A percentile compares a stretch with the other conserved stretches of the same genome.
These are phyloP conservation scores for Candida fluviatilis DNA, from an alignment of 805 yeast species.

Conservation along the genomic window DNA sequence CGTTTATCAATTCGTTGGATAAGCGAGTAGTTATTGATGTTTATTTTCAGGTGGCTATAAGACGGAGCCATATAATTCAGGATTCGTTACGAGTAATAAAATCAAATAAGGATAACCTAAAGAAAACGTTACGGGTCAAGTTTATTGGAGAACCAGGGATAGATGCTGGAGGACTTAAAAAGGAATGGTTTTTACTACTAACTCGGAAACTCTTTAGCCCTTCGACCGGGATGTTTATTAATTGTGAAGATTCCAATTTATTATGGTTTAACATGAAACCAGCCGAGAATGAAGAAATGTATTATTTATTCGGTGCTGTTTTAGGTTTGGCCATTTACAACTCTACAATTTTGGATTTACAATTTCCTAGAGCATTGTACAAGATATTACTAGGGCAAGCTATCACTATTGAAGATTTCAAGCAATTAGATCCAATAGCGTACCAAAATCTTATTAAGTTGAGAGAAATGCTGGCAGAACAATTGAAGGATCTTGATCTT, in stretches of 20 bases:
- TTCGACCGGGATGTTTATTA: conserved; percentile 58
- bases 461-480: conserved; percentile 21
- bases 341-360: conserved; percentile 78
- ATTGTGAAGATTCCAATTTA: conserved; percentile 62
- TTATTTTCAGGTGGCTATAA: conserved; percentile 61
- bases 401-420: conserved; percentile 59
- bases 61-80: conserved; percentile 61
- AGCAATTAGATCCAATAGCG: conserved; percentile 64
- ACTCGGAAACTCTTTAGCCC: conserved; percentile 69
- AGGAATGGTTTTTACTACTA: conserved; percentile 87
- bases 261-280: conserved; percentile 70
- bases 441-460: conserved; percentile 35
- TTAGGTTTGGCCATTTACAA: conserved; percentile 89
- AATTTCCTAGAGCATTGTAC: conserved; percentile 72
- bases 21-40: conserved; percentile 60
- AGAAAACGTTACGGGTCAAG: conserved; percentile 72
- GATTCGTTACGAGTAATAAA: conserved; percentile 72
- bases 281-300: conserved; percentile 46
- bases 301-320: conserved; percentile 77
- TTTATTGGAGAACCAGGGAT: conserved; percentile 88
- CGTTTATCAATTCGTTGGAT: conserved; percentile 72
- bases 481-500: conserved; percentile 42
- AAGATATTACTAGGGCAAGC: conserved; percentile 62
- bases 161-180: conserved; percentile 92
- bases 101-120: conserved; percentile 53